Evolutionary conservation across 768 basidiomycete species (phyloP), one percentile per base, ranked within the genome.

Genomic region (Pleurotus cornucopiae): DNA sequence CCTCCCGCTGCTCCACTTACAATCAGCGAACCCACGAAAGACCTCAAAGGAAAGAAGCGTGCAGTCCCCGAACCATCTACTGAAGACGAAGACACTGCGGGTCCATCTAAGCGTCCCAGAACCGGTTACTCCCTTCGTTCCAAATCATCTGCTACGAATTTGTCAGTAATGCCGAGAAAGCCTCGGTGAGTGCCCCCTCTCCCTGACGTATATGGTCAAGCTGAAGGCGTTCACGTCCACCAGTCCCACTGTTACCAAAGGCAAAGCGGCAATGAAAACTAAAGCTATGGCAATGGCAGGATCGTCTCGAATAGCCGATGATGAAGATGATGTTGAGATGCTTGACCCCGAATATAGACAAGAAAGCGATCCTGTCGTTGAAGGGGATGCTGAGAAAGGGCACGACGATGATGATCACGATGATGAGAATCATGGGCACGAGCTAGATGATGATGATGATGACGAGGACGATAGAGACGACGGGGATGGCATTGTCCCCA

Each of bases 21-120:
- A 56, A 92, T 91, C 71, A 86, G 85, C 84, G 91, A 93, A 78
- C 82, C 86, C 48, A 62, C 74, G 2, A 79, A 79, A 66, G 90
- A 92, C 73, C 71, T 72, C 61, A 95, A 95, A 73, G 94, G 93
- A 57, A 97, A 97, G 84, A 96, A 95, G 75, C 88, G 91, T 64
- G 93, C 91, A 39, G 82, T 78, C 30, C 86, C 88, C 47, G 89
- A 92, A 72, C 71, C 75, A 34, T 72, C 71, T 61, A 83, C 83
- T 44, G 88, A 88, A 71, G 84, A 88, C 68, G 88, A 91, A 69
- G 73, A 76, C 21, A 66, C 66, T 48, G 70, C 76, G 62, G 74
- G 75, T 58, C 74, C 81, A 25, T 75, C 57, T 5, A 89, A 91
- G 72, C 88, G 84, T 62, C 75, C 76, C 48, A 81, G 77, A 72